Percentiles rank a stretch among this genome's conserved stretches.
phyloP scores from a whole-genome alignment of 306 rosid genomes.

The Cucurbita argyrosperma region DNA sequence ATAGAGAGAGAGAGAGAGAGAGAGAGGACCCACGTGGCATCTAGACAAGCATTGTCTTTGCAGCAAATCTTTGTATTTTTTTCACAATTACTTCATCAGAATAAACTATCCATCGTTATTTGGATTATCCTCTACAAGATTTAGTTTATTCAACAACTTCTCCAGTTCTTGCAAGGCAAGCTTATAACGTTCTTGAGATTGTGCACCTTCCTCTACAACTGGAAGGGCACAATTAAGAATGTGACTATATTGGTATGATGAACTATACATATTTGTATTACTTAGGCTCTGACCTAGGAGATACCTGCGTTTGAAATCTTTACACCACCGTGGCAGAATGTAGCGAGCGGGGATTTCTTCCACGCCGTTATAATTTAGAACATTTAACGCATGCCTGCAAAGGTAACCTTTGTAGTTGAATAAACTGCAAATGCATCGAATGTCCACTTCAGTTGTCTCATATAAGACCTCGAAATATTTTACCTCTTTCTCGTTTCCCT shows the following conservation, averaged over 20 bases:
- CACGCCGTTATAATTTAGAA: slow-evolving; percentile 50
- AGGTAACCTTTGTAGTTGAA: slow-evolving; percentile 66
- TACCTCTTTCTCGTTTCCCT: slow-evolving; percentile 38
- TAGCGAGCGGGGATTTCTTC: slow-evolving; percentile 62
- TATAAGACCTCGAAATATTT: slow-evolving; percentile 44
- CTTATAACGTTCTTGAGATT: slow-evolving; percentile 46
- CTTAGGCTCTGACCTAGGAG: slow-evolving; percentile 14
- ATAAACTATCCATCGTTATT: slow-evolving; percentile 13
- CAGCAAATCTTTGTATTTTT: neutral
- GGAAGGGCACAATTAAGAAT: slow-evolving; percentile 43
- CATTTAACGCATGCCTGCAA: slow-evolving; percentile 63
- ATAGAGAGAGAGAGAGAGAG: neutral
- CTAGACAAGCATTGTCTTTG: neutral
- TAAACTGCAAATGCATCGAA: slow-evolving; percentile 73
- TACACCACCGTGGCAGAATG: slow-evolving; percentile 56
- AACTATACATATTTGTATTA: slow-evolving; percentile 15
- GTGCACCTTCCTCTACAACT: slow-evolving; percentile 50
- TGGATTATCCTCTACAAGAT: slow-evolving; percentile 24
- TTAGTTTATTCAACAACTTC: slow-evolving; percentile 39
- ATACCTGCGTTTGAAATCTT: slow-evolving; percentile 36
- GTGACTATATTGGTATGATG: slow-evolving; percentile 23
- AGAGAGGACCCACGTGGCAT: neutral
- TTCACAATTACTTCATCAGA: neutral
- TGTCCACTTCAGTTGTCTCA: slow-evolving; percentile 42
- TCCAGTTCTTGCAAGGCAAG: slow-evolving; percentile 45